Percentiles rank a stretch among this genome's conserved stretches.
phyloP scores from a whole-genome alignment of 2,329 filamentous ascomycete species.

The Coleophoma eucalyptorum region DNA sequence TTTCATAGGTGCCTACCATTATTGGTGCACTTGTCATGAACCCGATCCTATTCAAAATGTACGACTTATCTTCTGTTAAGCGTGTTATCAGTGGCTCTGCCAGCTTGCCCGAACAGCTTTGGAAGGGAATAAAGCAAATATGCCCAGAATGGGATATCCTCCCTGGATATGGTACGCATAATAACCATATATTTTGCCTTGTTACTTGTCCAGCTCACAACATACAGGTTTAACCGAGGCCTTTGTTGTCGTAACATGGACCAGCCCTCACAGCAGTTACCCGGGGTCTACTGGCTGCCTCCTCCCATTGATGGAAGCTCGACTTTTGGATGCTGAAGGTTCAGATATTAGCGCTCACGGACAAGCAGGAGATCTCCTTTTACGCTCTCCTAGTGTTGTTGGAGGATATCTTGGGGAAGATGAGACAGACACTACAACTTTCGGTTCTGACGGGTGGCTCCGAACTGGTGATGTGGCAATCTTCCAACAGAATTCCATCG shows the following conservation, averaged over 20 bases:
- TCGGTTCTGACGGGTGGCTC: constrained; percentile 64
- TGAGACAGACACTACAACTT: constrained; percentile 46
- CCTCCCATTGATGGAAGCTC: constrained; percentile 57
- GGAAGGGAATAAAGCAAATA: constrained; percentile 45
- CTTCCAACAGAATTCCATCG: constrained; percentile 55
- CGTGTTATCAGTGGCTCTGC: constrained; percentile 1
- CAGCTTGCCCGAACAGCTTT: neutral
- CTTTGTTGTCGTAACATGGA: constrained; percentile 60
- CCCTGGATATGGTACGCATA: constrained; percentile 55
- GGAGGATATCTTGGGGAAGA: constrained; percentile 78
- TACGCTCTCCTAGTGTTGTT: constrained; percentile 69
- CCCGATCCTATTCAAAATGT: neutral
- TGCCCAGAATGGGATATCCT: constrained; percentile 61
- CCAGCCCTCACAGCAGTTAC: constrained; percentile 56
- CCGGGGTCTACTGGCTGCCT: constrained; percentile 67
- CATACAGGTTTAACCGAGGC: constrained; percentile 63
- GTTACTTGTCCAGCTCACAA: neutral
- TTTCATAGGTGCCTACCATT: constrained; percentile 1
- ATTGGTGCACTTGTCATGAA: constrained; percentile 1
- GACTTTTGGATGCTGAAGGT: constrained; percentile 62
- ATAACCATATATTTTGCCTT: neutral
- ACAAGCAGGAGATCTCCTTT: constrained; percentile 70
- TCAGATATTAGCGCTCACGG: constrained; percentile 65
- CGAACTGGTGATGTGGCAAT: constrained; percentile 79
- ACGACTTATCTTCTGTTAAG: neutral